Evolutionary conservation across 257 asterid genomes (phyloP), one percentile per base, ranked within the genome.

Genomic region (Anisodus acutangulus): DNA sequence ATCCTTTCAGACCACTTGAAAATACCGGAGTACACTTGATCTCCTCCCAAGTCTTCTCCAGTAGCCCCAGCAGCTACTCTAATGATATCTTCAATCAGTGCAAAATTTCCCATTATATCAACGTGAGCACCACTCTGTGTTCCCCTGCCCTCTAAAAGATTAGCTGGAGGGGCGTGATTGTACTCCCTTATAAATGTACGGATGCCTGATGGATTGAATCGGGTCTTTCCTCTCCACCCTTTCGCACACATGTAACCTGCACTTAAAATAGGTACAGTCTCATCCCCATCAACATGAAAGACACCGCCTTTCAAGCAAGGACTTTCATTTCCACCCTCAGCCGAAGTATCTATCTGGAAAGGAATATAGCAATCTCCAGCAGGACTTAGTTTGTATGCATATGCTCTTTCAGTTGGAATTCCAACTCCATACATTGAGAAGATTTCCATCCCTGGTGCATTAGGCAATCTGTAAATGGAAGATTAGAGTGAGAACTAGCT

Each of bases 361-460:
- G 98, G 98, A 39, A 93, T 93, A 59, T 84, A 83, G 89, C 98
- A 94, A 71, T 93, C 97, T 31, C 91, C 78, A 45, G 85, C 87
- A 82, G 94, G 88, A 88, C 94, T 89, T 54, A 89, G 85, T 87
- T 91, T 93, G 87, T 95, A 93, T 26, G 93, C 89, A 70, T 95
- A 95, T 55, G 98, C 96, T 87, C 98, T 84, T 90, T 95, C 98
- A 10, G 98, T 93, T 7, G 97, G 98, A 49, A 95, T 87, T 59
- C 98, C 98, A 80, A 95, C 98, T 84, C 98, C 98, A 57, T 95
- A 95, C 93, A 95, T 90, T 15, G 98, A 93, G 88, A 91, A 92
- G 16, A 94, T 90, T 83, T 95, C 98, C 98, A 95, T 95, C 51
- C 86, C 92, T 9, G 98, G 93, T 83, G 98, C 98, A 63, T 89